phyloP scores from a whole-genome alignment of 768 basidiomycete genomes.

The Panaeolus papilionaceus region DNA sequence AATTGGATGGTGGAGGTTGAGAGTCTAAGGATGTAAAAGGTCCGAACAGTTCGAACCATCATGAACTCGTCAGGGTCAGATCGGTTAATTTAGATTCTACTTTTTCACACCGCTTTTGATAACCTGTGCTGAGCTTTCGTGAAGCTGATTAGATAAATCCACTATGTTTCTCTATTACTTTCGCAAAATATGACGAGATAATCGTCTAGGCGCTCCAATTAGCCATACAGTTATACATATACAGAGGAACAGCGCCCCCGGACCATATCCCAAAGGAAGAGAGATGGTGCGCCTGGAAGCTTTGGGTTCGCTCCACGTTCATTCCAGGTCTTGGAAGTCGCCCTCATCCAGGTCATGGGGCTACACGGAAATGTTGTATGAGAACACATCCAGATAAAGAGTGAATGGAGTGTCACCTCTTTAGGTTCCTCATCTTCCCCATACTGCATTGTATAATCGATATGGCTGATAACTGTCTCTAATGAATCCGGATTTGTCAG shows the following conservation, averaged over 20 bases:
- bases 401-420: conserved; percentile 59
- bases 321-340: conserved; percentile 83
- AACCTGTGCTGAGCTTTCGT: conserved; percentile 3
- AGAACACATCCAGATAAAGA: conserved; percentile 21
- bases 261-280: conserved; percentile 1
- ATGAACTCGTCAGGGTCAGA: conserved; percentile 2
- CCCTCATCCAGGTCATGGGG: conserved; percentile 94
- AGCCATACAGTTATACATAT: conserved; percentile 7
- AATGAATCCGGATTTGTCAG: conserved; percentile 89
- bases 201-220: neutral
- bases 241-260: conserved; percentile 3
- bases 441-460: conserved; percentile 98
- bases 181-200: neutral
- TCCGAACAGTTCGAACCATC: conserved; percentile 14
- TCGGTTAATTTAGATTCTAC: conserved; percentile 13
- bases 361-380: conserved; percentile 44
- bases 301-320: neutral
- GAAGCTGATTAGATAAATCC: conserved; percentile 5
- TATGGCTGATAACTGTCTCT: conserved; percentile 90
- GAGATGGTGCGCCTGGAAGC: conserved; percentile 6
- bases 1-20: conserved; percentile 8
- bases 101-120: conserved; percentile 13
- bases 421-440: conserved; percentile 98
- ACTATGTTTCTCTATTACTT: conserved; percentile 2
- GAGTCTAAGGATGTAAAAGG: conserved; percentile 3